Base-by-base conservation (phyloP, 305 asterid genomes). In the Rubia tinctorum region DNA sequence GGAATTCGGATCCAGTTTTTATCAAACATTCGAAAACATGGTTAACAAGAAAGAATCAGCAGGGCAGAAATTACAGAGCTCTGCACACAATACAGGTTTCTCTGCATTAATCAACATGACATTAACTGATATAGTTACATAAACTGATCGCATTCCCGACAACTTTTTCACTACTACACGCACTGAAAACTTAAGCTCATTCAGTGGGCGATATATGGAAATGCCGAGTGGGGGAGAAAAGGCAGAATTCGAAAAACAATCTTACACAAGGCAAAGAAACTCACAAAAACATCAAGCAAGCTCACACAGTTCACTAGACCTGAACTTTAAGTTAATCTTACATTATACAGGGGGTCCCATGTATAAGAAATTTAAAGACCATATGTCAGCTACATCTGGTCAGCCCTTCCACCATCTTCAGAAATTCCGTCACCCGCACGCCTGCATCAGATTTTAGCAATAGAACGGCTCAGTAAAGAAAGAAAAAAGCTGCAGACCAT, bases 401-500 rank as follows among this genome's bases (percentile, higher is more conserved):
- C 91, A 58, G 23, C 78, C 83, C 90, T 86, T 87, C 86, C 82
- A 77, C 81, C 84, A 55, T 83, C 92, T 71, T 89, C 93, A 0
- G 93, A 83, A 13, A 69, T 72, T 47, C 89, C 96, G 78, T 90
- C 93, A 45, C 96, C 96, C 8, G 86, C 87, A 72, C 86, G 97
- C 91, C 98, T 93, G 96, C 69, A 73, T 82, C 70, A 75, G 72
- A 64, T 77, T 71, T 65, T 55, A 76, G 61, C 44, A 65, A 70
- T 34, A 8, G 2, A 63, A 18, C 8, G 12, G 67, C 49, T 34
- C 25, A 14, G 6, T 56, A 56, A 56, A 56, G 62, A 56, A 55
- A 15, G n/a, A 3, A 51, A 20, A 51, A 18, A 51, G 8, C 22
- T 6, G 58, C 6, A 47, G 18, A 47, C 4, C 17, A 14, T 13